phyloP scores from a whole-genome alignment of 2,329 filamentous ascomycete species.

The Colletotrichum lindemuthianum region DNA sequence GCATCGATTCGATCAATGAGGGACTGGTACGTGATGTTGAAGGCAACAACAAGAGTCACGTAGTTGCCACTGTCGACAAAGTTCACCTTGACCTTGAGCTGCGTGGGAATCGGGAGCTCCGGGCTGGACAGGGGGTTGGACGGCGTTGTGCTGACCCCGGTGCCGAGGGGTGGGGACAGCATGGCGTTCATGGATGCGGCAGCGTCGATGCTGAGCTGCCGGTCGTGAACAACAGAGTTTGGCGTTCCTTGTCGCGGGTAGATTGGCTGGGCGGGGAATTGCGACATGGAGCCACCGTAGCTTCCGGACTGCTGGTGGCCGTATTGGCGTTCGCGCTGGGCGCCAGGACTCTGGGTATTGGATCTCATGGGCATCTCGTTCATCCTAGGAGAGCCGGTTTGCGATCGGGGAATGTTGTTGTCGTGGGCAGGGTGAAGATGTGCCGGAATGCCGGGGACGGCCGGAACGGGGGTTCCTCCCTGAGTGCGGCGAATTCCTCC shows the following conservation, averaged over 20 bases:
- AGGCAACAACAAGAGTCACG: slow-evolving; percentile 94
- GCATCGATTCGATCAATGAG: slow-evolving; percentile 96
- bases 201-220: slow-evolving; percentile 51
- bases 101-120: slow-evolving; percentile 70
- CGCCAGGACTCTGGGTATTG: slow-evolving; percentile 76
- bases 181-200: slow-evolving; percentile 44
- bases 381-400: slow-evolving; percentile 80
- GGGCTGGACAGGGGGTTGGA: slow-evolving; percentile 51
- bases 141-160: slow-evolving; percentile 39
- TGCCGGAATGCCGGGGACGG: slow-evolving; percentile 79
- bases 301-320: slow-evolving; percentile 57
- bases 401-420: slow-evolving; percentile 76
- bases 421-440: slow-evolving; percentile 73
- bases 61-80: slow-evolving; percentile 82
- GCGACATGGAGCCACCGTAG: slow-evolving; percentile 62
- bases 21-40: slow-evolving; percentile 93
- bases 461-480: slow-evolving; percentile 68
- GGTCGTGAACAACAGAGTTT: slow-evolving; percentile 51
- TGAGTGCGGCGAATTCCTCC: slow-evolving; percentile 66
- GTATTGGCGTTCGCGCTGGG: slow-evolving; percentile 67
- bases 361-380: slow-evolving; percentile 73
- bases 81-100: slow-evolving; percentile 95
- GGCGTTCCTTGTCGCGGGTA: slow-evolving; percentile 59
- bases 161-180: slow-evolving; percentile 58
- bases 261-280: slow-evolving; percentile 66